Conservation (phyloP, 208 protist species). For the Tritrichomonas foetus region DNA sequence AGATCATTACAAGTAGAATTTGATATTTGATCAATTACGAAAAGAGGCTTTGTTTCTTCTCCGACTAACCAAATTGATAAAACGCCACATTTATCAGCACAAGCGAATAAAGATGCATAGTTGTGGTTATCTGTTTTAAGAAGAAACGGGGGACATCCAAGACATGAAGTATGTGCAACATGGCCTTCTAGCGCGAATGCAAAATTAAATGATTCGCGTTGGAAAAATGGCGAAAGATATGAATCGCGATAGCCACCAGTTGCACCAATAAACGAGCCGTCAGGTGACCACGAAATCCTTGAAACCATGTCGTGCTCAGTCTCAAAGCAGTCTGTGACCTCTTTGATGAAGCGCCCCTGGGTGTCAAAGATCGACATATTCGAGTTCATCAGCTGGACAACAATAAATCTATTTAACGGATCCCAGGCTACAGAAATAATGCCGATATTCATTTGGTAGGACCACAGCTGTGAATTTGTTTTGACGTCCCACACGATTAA, state of each 20-base stretch:
- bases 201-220: not conserved
- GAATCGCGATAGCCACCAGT: not conserved
- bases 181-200: not conserved
- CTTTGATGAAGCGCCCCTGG: not conserved
- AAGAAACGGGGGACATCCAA: not conserved
- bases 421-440: not conserved
- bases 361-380: not conserved
- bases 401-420: not conserved
- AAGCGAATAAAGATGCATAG: not conserved
- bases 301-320: not conserved
- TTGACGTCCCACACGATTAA: constrained; percentile 31
- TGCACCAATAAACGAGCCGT: not conserved
- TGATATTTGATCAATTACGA: not conserved
- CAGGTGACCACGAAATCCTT: not conserved
- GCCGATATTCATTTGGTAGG: not conserved
- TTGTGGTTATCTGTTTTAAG: not conserved
- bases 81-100: not conserved
- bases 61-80: constrained; percentile 20
- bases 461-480: not conserved
- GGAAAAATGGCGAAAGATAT: not conserved
- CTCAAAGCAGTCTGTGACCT: not conserved
- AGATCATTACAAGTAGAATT: not conserved
- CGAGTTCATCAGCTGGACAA: not conserved
- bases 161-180: not conserved
- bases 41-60: not conserved